Base-by-base conservation (phyloP, 2,329 filamentous ascomycete species). In the Colletotrichum chrysophilum region DNA sequence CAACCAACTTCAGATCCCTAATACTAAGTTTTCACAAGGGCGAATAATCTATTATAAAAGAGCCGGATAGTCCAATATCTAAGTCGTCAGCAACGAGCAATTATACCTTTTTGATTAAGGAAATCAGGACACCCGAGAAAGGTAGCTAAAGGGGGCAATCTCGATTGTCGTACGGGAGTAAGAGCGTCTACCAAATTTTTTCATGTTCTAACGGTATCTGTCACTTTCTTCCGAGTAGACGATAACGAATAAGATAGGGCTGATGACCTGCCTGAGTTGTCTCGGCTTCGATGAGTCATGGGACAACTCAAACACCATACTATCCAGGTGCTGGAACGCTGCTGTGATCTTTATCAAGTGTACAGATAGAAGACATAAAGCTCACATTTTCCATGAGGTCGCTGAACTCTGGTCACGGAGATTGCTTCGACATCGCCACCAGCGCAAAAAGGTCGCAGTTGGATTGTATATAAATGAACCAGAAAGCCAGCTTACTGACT, bases 111-210 rank as follows among this genome's bases (percentile, higher is more conserved):
- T 5, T 18, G 16, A 43, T 43, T 7, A 5, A 10, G 2, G 18
- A 9, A 18, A 18, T 9, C 38, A 3, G 38, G 38, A 10, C 38
- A 43, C 32, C 5, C 34, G 6, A 36, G 13, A 14, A 36, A 21
- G 43, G 5, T 13, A 10, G n/a, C 5, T 6, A 21, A 48, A 3
- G 9, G 10, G 10, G 10, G 5, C 4, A 48, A 12, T 12, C 3
- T 5, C 43, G 5, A 21, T 2, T 7, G 43, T 4, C 12, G n/a
- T 12, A 2, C 1, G 4, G 43, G n/a, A 21, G n/a, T 3, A 52
- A 21, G 43, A 52, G n/a, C n/a, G 7, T 52, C 43, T 52, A 52
- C 10, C 10, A 52, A 52, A 52, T 4, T 21, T 21, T 12, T 4
- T 4, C n/a, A 48, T 4, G 18, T 18, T 18, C 36, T 38, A 4